Percentiles rank a stretch among this genome's conserved stretches.
Conservation (phyloP, 495 filamentous ascomycete genomes). For the Gamarada debralockiae region DNA sequence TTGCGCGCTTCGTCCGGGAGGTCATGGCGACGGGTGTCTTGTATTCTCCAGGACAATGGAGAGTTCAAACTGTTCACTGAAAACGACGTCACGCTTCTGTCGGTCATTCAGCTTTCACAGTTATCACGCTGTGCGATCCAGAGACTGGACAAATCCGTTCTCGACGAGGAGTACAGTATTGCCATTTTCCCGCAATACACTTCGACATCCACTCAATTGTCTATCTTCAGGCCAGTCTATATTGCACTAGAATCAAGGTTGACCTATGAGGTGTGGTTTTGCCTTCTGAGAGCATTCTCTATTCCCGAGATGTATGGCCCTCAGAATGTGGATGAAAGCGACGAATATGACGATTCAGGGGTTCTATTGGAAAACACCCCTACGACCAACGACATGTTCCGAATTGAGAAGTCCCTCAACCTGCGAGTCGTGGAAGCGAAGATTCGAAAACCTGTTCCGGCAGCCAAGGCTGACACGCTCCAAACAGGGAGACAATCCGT, state of each 20-base stretch:
- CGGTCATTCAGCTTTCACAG: constrained; percentile 83
- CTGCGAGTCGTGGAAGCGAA: constrained; percentile 57
- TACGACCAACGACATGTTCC: constrained; percentile 43
- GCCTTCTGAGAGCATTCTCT: constrained; percentile 85
- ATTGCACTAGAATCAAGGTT: constrained; percentile 83
- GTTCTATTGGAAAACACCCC: background rate
- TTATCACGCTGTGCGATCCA: constrained; percentile 87
- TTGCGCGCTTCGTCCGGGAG: constrained; percentile 43
- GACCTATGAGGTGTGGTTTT: constrained; percentile 95
- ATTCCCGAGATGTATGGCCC: constrained; percentile 86
- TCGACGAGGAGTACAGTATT: constrained; percentile 92
- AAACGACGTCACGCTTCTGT: constrained; percentile 70
- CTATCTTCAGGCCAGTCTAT: constrained; percentile 71
- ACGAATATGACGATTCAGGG: constrained; percentile 2
- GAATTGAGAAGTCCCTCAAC: constrained; percentile 55
- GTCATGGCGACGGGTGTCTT: constrained; percentile 81
- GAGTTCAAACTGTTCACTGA: constrained; percentile 89
- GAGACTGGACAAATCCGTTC: constrained; percentile 81
- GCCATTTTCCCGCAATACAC: constrained; percentile 85
- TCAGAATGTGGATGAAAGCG: constrained; percentile 32
- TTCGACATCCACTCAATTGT: constrained; percentile 56
- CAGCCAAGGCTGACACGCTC: constrained; percentile 27
- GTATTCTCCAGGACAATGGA: constrained; percentile 92
- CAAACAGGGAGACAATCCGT: constrained; percentile 13
- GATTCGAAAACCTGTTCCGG: constrained; percentile 25